Percentiles rank a stretch among this genome's conserved stretches.
These are phyloP conservation scores for Mortierella sp. DNA, from an alignment of 371 early-diverging fungal genomes.

Conservation along the genomic window DNA sequence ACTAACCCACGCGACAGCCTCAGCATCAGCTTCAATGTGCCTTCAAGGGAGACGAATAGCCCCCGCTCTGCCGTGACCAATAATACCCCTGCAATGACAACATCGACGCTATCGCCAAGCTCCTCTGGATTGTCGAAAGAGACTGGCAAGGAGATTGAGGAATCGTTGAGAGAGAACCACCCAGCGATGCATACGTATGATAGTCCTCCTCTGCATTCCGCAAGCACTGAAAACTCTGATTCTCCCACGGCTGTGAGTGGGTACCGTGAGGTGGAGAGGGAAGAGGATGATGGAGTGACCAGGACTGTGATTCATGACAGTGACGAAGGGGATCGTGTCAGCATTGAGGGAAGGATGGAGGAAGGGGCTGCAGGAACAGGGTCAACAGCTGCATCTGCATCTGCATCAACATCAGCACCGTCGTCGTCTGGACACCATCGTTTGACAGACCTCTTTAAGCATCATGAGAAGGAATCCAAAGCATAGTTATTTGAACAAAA, in stretches of 20 bases:
- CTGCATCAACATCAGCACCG: not conserved
- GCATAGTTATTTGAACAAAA: not conserved
- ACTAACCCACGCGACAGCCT: conserved; percentile 9
- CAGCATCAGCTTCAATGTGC: conserved; percentile 28
- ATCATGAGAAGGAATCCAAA: not conserved
- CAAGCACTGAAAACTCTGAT: not conserved
- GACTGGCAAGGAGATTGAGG: conserved; percentile 14
- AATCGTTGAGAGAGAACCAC: conserved; percentile 22
- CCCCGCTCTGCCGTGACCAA: not conserved
- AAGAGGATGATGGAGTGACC: conserved; percentile 35
- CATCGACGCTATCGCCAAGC: not conserved
- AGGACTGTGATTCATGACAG: conserved; percentile 31
- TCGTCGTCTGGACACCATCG: conserved; percentile 12
- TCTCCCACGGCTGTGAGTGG: conserved; percentile 12
- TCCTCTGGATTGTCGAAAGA: not conserved
- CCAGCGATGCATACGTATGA: conserved; percentile 12
- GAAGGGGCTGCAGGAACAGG: conserved; percentile 2
- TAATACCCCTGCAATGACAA: not conserved
- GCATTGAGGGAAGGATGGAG: conserved; percentile 1
- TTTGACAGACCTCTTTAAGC: conserved; percentile 31
- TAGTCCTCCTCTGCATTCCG: not conserved
- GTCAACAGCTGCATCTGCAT: not conserved
- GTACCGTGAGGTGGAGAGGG: conserved; percentile 40
- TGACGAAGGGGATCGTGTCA: conserved; percentile 9
- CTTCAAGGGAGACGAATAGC: conserved; percentile 1